These are phyloP conservation scores for Boletus sp. DNA, from an alignment of 1,284 basidiomycete genomes.

Conservation along the genomic window DNA sequence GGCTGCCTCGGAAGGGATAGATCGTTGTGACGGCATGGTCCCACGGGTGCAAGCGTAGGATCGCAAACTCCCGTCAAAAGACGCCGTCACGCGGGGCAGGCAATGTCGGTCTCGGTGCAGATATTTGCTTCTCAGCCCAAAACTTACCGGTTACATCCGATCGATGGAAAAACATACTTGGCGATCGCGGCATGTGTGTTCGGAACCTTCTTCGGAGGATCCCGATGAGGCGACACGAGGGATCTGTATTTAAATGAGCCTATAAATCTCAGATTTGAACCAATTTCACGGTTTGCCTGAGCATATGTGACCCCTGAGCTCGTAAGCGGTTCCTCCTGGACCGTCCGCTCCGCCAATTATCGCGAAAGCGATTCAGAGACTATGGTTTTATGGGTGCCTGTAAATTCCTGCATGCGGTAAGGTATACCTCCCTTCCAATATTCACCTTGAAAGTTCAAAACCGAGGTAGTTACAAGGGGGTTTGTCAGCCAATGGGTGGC, in stretches of 20 bases:
- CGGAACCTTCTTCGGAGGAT: constrained; percentile 24
- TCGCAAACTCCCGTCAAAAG: constrained; percentile 16
- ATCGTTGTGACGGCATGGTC: constrained; percentile 31
- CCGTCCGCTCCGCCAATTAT: constrained; percentile 12
- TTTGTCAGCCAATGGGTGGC: background rate
- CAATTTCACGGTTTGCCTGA: constrained; percentile 15
- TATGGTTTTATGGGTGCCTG: background rate
- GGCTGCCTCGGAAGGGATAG: constrained; percentile 24
- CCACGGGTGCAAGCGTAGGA: constrained; percentile 24
- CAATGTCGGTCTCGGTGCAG: background rate
- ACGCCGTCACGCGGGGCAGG: constrained; percentile 19
- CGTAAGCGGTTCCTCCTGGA: constrained; percentile 14
- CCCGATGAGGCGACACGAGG: constrained; percentile 21
- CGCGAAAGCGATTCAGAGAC: background rate
- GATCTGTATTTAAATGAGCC: constrained; percentile 20
- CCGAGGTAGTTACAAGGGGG: background rate
- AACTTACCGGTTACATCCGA: constrained; percentile 21
- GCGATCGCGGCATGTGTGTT: constrained; percentile 19
- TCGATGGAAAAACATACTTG: background rate
- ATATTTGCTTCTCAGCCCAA: constrained; percentile 12
- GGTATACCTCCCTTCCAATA: background rate
- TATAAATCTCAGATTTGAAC: constrained; percentile 30
- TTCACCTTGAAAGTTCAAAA: background rate
- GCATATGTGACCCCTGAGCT: constrained; percentile 23
- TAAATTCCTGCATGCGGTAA: background rate